phyloP scores from a whole-genome alignment of 805 yeast genomes.

The Yamadazyma takamatsuzukensis region DNA sequence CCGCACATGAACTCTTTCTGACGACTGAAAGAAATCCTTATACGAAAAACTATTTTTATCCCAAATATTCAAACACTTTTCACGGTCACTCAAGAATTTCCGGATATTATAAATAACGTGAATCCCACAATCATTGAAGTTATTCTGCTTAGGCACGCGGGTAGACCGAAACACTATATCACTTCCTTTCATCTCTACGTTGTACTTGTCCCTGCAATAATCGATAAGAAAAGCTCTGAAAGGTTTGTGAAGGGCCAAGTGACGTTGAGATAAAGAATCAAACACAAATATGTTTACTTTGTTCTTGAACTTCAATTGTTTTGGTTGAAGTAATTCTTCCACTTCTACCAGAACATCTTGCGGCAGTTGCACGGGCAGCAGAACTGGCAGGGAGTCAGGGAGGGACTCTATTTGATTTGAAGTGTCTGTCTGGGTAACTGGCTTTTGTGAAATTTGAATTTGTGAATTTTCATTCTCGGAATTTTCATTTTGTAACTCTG shows the following conservation, averaged over 20 bases:
- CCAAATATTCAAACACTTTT: slow-evolving; percentile 50
- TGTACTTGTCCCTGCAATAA: slow-evolving; percentile 66
- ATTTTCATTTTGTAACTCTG: too few relatives aligned
- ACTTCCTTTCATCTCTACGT: slow-evolving; percentile 40
- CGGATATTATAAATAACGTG: slow-evolving; percentile 76
- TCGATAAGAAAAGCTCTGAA: slow-evolving; percentile 57
- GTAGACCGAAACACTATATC: slow-evolving; percentile 49
- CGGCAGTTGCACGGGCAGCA: too few relatives aligned
- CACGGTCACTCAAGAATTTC: slow-evolving; percentile 51
- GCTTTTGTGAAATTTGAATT: too few relatives aligned
- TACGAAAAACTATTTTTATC: slow-evolving; percentile 12
- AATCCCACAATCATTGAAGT: slow-evolving; percentile 92
- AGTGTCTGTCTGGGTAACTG: too few relatives aligned
- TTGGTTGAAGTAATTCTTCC: too few relatives aligned
- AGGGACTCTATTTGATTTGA: too few relatives aligned
- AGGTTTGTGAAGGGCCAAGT: slow-evolving; percentile 48
- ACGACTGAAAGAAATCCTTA: slow-evolving; percentile 20
- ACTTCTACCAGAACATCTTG: too few relatives aligned
- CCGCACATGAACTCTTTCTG: slow-evolving; percentile 28
- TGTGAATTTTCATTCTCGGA: too few relatives aligned
- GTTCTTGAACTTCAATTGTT: slow-evolving; percentile 11
- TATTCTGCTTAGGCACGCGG: slow-evolving; percentile 77
- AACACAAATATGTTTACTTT: slow-evolving; percentile 50
- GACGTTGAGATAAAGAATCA: slow-evolving; percentile 71
- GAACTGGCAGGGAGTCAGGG: too few relatives aligned